Conservation (phyloP, 768 basidiomycete species). For the Imleria badia region DNA sequence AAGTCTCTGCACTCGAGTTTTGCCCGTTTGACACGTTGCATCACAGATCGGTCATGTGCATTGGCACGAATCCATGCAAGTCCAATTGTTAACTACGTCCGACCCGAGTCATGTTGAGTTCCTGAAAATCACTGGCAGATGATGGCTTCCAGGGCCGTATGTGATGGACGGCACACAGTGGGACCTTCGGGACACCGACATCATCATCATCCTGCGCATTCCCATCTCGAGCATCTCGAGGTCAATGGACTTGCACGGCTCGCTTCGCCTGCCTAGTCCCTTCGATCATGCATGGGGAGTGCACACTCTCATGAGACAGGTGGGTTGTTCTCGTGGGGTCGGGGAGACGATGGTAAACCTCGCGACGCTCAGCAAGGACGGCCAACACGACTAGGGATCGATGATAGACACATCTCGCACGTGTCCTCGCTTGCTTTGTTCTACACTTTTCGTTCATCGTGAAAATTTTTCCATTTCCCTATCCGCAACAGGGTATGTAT, state of each 20-base stretch:
- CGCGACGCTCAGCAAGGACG: conserved; percentile 54
- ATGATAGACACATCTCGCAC: too few relatives aligned
- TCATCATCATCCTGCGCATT: conserved; percentile 36
- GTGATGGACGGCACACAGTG: too few relatives aligned
- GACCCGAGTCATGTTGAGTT: not conserved
- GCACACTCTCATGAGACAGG: conserved; percentile 65
- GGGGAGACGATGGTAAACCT: conserved; percentile 61
- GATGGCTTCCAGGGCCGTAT: too few relatives aligned
- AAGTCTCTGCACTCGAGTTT: conserved; percentile 13
- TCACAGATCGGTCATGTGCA: conserved; percentile 63
- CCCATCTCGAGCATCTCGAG: too few relatives aligned
- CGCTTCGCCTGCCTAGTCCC: conserved; percentile 80
- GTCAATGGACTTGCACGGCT: conserved; percentile 44
- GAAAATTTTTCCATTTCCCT: not conserved
- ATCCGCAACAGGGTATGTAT: not conserved
- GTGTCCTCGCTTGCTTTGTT: too few relatives aligned
- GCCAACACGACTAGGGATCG: conserved; percentile 32
- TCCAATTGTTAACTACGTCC: conserved; percentile 32
- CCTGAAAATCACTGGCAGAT: too few relatives aligned
- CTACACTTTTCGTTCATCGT: too few relatives aligned
- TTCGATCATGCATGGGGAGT: conserved; percentile 80
- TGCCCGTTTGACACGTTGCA: not conserved
- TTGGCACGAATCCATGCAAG: conserved; percentile 54
- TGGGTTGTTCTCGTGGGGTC: conserved; percentile 68
- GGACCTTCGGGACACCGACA: too few relatives aligned